Evolutionary conservation across 371 early-diverging fungal genomes (phyloP).

Genomic region (Saksenaea oblongispora): DNA sequence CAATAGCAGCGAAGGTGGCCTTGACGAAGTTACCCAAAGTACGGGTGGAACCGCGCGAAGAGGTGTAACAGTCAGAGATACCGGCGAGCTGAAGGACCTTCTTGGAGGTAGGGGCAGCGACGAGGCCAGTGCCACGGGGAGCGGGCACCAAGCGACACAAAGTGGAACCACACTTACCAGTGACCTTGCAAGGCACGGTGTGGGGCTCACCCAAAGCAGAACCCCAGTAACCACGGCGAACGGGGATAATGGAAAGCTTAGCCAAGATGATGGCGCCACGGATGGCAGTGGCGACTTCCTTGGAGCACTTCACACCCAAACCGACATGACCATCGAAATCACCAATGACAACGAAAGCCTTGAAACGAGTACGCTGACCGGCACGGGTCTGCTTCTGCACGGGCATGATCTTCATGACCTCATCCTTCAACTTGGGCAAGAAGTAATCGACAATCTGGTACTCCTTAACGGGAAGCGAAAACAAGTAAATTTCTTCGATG

Average conservation of each 20-base stretch:
- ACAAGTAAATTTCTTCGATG: conserved; percentile 91
- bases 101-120: conserved; percentile 95
- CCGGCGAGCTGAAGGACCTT: conserved; percentile 97
- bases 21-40: conserved; percentile 97
- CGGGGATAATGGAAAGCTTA: conserved; percentile 96
- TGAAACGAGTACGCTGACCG: conserved; percentile 99
- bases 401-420: conserved; percentile 98
- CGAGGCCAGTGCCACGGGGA: conserved; percentile 98
- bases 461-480: conserved; percentile 98
- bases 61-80: conserved; percentile 96
- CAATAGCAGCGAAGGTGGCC: conserved; percentile 97
- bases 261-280: conserved; percentile 97
- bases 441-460: conserved; percentile 98
- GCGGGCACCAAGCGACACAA: conserved; percentile 95
- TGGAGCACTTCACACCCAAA: conserved; percentile 97
- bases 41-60: conserved; percentile 85
- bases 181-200: conserved; percentile 30
- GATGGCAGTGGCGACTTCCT: conserved; percentile 98
- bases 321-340: conserved; percentile 97
- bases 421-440: conserved; percentile 95
- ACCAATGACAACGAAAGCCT: conserved; percentile 98
- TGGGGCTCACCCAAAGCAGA: conserved; percentile 82
- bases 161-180: conserved; percentile 71
- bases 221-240: conserved; percentile 99
- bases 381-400: conserved; percentile 99